phyloP scores from a whole-genome alignment of 2,329 filamentous ascomycete genomes.

The Rhinocladiella similis region DNA sequence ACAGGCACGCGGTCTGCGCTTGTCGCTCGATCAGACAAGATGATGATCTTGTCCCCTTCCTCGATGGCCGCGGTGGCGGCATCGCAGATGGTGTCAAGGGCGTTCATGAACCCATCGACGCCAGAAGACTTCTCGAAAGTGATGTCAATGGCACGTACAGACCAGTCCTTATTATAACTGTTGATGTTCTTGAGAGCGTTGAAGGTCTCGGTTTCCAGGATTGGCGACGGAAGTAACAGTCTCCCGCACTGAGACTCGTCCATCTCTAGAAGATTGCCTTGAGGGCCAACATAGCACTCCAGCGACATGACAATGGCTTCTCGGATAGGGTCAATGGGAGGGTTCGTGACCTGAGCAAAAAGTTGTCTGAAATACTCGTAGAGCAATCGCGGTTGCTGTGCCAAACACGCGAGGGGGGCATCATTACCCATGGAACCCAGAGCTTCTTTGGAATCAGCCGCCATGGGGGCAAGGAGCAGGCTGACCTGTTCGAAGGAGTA shows the following conservation, averaged over 20 bases:
- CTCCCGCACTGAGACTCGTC: constrained; percentile 83
- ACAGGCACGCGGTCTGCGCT: constrained; percentile 80
- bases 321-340: constrained; percentile 93
- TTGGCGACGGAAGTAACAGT: constrained; percentile 81
- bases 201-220: constrained; percentile 87
- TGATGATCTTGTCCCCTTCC: constrained; percentile 78
- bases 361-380: constrained; percentile 98
- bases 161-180: constrained; percentile 74
- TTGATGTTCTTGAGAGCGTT: constrained; percentile 80
- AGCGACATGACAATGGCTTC: constrained; percentile 98
- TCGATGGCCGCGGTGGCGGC: constrained; percentile 82
- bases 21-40: constrained; percentile 86
- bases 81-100: constrained; percentile 84
- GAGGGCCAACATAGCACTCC: constrained; percentile 92
- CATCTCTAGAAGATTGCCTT: constrained; percentile 95
- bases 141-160: constrained; percentile 84
- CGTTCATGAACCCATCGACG: constrained; percentile 78
- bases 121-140: constrained; percentile 89
- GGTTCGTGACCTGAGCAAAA: constrained; percentile 97
- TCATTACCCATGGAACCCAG: constrained; percentile 98
- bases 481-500: constrained; percentile 96
- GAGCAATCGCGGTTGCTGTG: constrained; percentile 82
- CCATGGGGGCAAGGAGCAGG: constrained; percentile 90
- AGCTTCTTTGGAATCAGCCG: constrained; percentile 94
- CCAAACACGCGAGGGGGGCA: constrained; percentile 85